Evolutionary conservation across 768 basidiomycete genomes (phyloP), one percentile per base, ranked within the genome.

Genomic region (Auricularia sp.): DNA sequence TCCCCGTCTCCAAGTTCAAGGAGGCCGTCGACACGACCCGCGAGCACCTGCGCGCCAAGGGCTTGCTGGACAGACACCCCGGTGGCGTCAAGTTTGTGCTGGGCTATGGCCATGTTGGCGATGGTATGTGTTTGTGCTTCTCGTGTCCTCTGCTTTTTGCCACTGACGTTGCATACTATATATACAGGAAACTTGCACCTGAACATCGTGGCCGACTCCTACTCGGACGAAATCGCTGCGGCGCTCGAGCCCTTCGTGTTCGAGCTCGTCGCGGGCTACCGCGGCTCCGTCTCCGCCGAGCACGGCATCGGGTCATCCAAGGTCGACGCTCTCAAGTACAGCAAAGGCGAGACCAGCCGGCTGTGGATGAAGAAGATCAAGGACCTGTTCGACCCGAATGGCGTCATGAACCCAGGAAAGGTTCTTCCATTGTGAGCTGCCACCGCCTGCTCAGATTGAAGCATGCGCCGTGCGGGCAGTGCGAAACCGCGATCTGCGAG

Each of bases 241-340:
- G 89, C 91, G 23, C 80, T 99, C 12, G 97, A 99, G 73, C 97
- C 97, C 11, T 98, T 92, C 73, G 81, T 99, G 51, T 99, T 93
- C 71, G 93, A 98, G 76, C 81, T 94, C 59, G 90, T 93, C 66
- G 21, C 56, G n/a, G 36, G 39, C 3, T 82, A 90, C 71, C 83
- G 86, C 61, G 96, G 96, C 7, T 98, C 96, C 0, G 85, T 99
- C 68, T 98, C 95, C 5, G 96, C 96, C 1, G 96, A 99, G 72
- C 96, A 99, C 73, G 96, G 96, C 4, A 87, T 99, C 62, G 95
- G 96, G n/a, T 82, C 87, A 0, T 93, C 93, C 90, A 98, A 98
- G 78, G 89, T 90, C 0, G 86, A 89, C 64, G 91, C 92, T 18
- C 83, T 98, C 23, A 82, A 81, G 44, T 98, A 97, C 75, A 93